Evolutionary conservation across 768 basidiomycete genomes (phyloP), one percentile per base, ranked within the genome.

Genomic region (Hericium coralloides): DNA sequence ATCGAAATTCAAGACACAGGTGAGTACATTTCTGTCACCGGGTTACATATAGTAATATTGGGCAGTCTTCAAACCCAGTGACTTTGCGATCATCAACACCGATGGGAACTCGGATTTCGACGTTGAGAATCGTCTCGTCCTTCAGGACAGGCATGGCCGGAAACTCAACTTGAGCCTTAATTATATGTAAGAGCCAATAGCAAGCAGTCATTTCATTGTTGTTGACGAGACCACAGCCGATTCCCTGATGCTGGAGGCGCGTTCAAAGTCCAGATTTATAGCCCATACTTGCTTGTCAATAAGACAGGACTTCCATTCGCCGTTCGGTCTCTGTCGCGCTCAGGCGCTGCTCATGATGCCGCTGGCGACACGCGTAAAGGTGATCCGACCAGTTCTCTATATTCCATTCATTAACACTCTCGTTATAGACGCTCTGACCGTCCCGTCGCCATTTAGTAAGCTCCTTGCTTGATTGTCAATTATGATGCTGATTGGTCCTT

Each of bases 21-120:
- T 93, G 63, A 64, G 77, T 57, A 17, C 2, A 48, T n/a, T 15
- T 38, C 54, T 7, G 31, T 51, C 22, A 18, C 5, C 2, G 18
- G 23, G 12, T 6, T 20, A 37, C 57, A 58, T 45, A 66, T 23
- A 7, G 18, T 17, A n/a, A 23, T 36, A 31, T 23, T 43, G 26
- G 54, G 4, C 63, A 95, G 93, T 83, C 14, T 92, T 94, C 75
- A 89, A 88, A 65, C 87, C 92, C 15, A 95, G 94, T 67, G 95
- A 98, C 58, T 99, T 97, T 64, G 88, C 93, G 2, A 98, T 99
- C 70, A 95, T 99, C 72, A 98, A 93, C 66, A 92, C 91, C 15
- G 93, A 97, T 67, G 85, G 84, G 26, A 83, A 91, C 55, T 89
- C 93, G 3, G 94, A 94, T 70, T 92, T 93, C 61, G 89, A 87